A percentile compares a stretch with the other conserved stretches of the same genome.
Conservation (phyloP, 805 yeast species). For the Spathaspora sp. region DNA sequence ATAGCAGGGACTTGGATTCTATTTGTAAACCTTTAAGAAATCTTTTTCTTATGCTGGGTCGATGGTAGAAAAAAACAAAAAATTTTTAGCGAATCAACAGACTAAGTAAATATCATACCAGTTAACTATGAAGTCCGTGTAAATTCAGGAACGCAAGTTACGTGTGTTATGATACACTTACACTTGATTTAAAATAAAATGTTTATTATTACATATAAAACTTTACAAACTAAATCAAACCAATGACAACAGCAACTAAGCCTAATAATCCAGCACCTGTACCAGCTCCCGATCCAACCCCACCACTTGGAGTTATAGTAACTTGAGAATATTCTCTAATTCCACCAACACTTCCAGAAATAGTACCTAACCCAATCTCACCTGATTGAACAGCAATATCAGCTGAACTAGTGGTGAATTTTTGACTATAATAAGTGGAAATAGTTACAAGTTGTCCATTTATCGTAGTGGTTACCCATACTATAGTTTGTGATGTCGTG, state of each 20-base stretch:
- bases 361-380: conserved; percentile 26
- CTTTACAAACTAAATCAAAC: conserved; percentile 5
- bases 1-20: too few species aligned
- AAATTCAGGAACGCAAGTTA: neutral
- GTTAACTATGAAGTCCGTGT: neutral
- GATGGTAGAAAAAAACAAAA: neutral
- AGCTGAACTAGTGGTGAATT: conserved; percentile 21
- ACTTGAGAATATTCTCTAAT: conserved; percentile 26
- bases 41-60: neutral
- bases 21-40: neutral
- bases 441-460: conserved; percentile 26
- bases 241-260: conserved; percentile 9
- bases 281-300: conserved; percentile 9
- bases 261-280: conserved; percentile 15
- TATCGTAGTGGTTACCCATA: conserved; percentile 32
- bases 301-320: conserved; percentile 17
- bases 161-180: too few species aligned
- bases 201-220: neutral
- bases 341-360: conserved; percentile 25
- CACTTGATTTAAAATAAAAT: too few species aligned
- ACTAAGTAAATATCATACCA: neutral
- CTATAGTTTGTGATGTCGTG: conserved; percentile 21
- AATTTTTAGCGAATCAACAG: neutral
- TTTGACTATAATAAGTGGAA: conserved; percentile 20
- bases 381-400: conserved; percentile 22